Conservation (phyloP, 2,329 filamentous ascomycete genomes). For the Berkeleyomyces rouxiae region DNA sequence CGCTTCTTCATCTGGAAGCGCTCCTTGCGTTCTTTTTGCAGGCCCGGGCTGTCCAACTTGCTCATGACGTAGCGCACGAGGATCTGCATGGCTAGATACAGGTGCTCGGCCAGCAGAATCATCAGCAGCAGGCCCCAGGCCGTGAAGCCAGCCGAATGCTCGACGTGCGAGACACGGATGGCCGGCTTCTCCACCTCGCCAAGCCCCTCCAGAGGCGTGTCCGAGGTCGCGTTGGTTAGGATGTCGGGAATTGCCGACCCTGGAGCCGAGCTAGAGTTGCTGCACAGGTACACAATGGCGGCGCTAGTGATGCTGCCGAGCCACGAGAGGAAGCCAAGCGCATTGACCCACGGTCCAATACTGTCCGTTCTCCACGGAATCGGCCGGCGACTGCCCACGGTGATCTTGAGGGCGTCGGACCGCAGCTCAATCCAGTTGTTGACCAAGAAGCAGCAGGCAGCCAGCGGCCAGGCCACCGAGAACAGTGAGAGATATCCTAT, state of each 20-base stretch:
- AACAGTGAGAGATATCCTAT: slow-evolving; percentile 75
- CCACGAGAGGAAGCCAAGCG: slow-evolving; percentile 83
- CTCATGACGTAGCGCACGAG: slow-evolving; percentile 55
- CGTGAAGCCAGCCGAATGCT: slow-evolving; percentile 28
- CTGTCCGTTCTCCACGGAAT: slow-evolving; percentile 82
- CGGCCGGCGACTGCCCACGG: slow-evolving; percentile 72
- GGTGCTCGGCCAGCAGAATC: slow-evolving; percentile 74
- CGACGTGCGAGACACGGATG: slow-evolving; percentile 4
- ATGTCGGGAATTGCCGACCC: background rate
- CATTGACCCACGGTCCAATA: slow-evolving; percentile 82
- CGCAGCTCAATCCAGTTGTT: slow-evolving; percentile 96
- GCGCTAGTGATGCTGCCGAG: slow-evolving; percentile 76
- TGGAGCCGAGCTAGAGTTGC: slow-evolving; percentile 17
- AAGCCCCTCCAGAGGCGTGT: background rate
- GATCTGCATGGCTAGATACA: slow-evolving; percentile 66
- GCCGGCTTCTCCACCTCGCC: background rate
- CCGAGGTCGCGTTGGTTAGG: background rate
- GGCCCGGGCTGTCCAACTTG: slow-evolving; percentile 70
- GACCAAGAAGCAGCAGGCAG: slow-evolving; percentile 69
- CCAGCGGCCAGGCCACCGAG: slow-evolving; percentile 88
- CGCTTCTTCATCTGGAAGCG: slow-evolving; percentile 65
- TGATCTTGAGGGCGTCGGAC: slow-evolving; percentile 88
- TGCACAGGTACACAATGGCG: slow-evolving; percentile 81
- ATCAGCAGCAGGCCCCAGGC: slow-evolving; percentile 67
- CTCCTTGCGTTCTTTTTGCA: slow-evolving; percentile 71